Base-by-base conservation (phyloP, 192 early-diverging fungal species). In the Phycomyces blakesleeanus region DNA sequence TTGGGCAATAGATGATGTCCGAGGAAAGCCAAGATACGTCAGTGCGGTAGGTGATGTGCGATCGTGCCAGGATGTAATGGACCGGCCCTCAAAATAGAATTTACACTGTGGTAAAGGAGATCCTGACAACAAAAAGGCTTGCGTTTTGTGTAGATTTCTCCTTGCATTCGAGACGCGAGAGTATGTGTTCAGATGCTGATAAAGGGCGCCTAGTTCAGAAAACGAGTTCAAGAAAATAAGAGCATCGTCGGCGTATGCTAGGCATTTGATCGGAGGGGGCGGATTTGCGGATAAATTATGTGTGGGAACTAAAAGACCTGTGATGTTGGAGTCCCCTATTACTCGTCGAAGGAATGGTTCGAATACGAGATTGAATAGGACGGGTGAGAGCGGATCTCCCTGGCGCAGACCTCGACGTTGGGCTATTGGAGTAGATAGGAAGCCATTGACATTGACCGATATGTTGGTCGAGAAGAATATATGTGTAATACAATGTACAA, bases 391-490 rank as follows among this genome's bases (percentile, higher is more conserved):
- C 18, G 66, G 72, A 18, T 74, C 66, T 14, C 73, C 67, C 27
- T 74, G 73, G 1, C 73, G 59, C 15, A 74, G 40, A 4, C 73
- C 73, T 27, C 67, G 24, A 6, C 27, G 20, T 55, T 74, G 72
- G 9, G 14, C 1, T 42, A 68, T 47, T 21, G 57, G 54, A 16
- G 0, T 1, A 34, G 38, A 41, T 5, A 57, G 22, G 20, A 21
- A 39, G 10, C 56, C 56, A 21, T 57, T 57, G 1, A 57, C 29
- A 41, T 57, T 57, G 4, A 57, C 12, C 20, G n/a, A 20, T 14
- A 57, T 9, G 27, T 55, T 38, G 3, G 27, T 41, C 8, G 40
- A 6, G 14, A 41, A 41, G 14, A 41, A 41, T 6, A 53, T 5
- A 53, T 41, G 6, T 10, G 8, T 6, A 14, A 41, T 41, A 14